Base-by-base conservation (phyloP, 179 eudicot species). In the Actinidia polygama region DNA sequence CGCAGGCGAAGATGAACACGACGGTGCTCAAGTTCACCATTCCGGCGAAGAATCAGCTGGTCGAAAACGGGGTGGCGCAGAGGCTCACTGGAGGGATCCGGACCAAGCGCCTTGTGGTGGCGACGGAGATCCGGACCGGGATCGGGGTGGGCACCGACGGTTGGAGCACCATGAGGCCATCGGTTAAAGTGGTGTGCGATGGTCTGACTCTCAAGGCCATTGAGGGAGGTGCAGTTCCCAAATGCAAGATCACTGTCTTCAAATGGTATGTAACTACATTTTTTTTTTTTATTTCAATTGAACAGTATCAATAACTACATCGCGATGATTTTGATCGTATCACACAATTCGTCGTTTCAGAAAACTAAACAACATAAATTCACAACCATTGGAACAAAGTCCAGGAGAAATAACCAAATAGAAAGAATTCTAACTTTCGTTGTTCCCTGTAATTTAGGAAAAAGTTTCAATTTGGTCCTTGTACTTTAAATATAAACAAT, bases 1-100 rank as follows among this genome's bases (percentile, higher is more conserved):
- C 18, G 46, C 86, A 84, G 80, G 58, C 4, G 59, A 84, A 19
- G 78, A 80, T 54, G 67, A 80, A 67, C 16, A 44, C 81, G 40
- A 80, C 80, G 23, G 53, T 68, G 36, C 24, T 84, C 77, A 67
- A 59, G 80, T 84, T 80, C 50, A 47, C 12, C 30, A 24, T 7
- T 36, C 40, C 10, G 23, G 46, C 3, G 70, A 82, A 57, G 59
- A 36, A 71, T 6, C 7, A 8, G 49, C 2, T 24, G 77, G 6
- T 84, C 7, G 83, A 75, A 9, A 54, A 11, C 19, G 63, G 57
- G 30, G 53, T 12, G 70, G 23, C 23, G 53, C 58, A 66, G 80
- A 68, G 46, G 75, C 61, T 84, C 5, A 79, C 49, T 40, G 40
- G 10, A 9, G 66, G 80, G 77, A 30, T 75, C 4, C 36, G 44